Evolutionary conservation across 2,329 filamentous ascomycete species (phyloP).

Genomic region (Pezicula radicicola): DNA sequence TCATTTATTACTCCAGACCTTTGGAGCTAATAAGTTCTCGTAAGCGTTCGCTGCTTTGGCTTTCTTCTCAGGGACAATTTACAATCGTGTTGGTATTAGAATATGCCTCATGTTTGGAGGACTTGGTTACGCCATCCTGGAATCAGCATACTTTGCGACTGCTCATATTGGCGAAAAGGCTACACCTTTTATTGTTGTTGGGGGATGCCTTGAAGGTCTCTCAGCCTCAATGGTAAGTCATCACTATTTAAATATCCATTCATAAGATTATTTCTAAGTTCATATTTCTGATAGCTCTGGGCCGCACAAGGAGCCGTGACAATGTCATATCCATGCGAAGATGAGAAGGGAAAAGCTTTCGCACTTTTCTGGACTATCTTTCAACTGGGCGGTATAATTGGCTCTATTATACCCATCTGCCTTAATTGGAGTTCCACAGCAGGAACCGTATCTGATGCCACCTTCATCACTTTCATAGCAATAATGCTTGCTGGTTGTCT

Average conservation of each 20-base stretch:
- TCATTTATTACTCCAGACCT: neutral
- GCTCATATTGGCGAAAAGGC: constrained; percentile 4
- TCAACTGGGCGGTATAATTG: constrained; percentile 83
- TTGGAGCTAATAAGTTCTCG: neutral
- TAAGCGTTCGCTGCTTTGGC: neutral
- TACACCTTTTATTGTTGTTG: constrained; percentile 1
- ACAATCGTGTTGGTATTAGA: constrained; percentile 4
- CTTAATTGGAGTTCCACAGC: neutral
- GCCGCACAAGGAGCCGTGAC: constrained; percentile 77
- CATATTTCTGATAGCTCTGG: constrained; percentile 49
- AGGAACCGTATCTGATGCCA: neutral
- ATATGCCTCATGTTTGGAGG: constrained; percentile 4
- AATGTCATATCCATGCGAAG: constrained; percentile 81
- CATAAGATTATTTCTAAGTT: too few species aligned
- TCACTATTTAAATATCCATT: too few species aligned
- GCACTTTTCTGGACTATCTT: constrained; percentile 91
- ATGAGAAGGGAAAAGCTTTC: constrained; percentile 80
- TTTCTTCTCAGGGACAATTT: constrained; percentile 1
- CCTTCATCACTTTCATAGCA: neutral
- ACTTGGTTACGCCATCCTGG: constrained; percentile 1
- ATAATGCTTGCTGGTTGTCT: neutral
- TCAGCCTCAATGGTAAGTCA: constrained; percentile 2
- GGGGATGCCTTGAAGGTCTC: constrained; percentile 2
- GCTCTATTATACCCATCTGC: constrained; percentile 42
- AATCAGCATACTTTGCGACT: constrained; percentile 5